Percentiles rank a stretch among this genome's conserved stretches.
Conservation (phyloP, 2,329 filamentous ascomycete species). For the Dactylellina drechsleri region DNA sequence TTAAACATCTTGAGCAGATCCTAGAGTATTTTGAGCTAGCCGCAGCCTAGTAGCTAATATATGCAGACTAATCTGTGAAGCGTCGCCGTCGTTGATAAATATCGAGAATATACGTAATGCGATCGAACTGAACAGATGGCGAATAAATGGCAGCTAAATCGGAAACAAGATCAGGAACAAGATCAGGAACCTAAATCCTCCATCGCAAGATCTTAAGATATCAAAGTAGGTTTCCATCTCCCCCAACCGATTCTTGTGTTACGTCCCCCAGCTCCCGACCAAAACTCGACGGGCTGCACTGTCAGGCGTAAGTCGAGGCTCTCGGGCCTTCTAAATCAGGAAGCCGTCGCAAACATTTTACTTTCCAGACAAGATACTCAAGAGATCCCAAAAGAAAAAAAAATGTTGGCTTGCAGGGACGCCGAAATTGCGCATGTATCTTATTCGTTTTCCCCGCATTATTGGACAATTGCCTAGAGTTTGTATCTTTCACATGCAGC, state of each 20-base stretch:
- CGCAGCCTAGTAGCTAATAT: too few species aligned
- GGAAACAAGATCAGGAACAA: too few species aligned
- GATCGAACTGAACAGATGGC: too few species aligned
- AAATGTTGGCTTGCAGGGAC: not conserved
- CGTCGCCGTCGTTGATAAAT: too few species aligned
- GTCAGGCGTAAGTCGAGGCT: not conserved
- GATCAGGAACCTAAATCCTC: not conserved
- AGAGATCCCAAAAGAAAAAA: not conserved
- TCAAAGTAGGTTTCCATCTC: not conserved
- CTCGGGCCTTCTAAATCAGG: conserved; percentile 33
- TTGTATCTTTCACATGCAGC: conserved; percentile 35
- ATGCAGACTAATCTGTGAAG: too few species aligned
- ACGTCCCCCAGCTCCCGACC: not conserved
- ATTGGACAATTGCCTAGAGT: too few species aligned
- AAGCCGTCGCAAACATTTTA: conserved; percentile 34
- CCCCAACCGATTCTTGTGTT: conserved; percentile 12
- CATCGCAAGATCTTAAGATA: not conserved
- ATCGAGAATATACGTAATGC: too few species aligned
- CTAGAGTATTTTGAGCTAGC: not conserved
- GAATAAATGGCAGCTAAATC: too few species aligned
- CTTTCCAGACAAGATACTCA: not conserved
- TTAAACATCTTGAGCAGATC: conserved; percentile 18
- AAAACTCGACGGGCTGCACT: not conserved
- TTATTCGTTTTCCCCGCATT: conserved; percentile 30
- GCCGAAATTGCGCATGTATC: not conserved